Conservation (phyloP, 2,329 filamentous ascomycete species). For the Trematosphaeria pertusa region DNA sequence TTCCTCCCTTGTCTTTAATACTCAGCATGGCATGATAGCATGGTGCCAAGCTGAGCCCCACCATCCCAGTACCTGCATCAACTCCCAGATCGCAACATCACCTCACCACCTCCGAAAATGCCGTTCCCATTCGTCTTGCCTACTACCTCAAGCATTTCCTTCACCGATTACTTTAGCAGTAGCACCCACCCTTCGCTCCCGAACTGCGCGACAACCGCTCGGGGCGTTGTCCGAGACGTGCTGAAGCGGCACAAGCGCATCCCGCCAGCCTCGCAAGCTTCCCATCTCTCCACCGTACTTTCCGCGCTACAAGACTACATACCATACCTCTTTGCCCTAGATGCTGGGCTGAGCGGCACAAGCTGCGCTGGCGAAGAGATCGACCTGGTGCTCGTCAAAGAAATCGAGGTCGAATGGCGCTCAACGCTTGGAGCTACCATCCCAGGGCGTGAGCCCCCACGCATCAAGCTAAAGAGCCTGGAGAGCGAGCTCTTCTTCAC, state of each 20-base stretch:
- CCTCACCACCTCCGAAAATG: constrained; percentile 61
- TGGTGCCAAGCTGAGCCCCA: constrained; percentile 31
- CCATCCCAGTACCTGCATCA: constrained; percentile 36
- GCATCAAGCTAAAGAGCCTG: constrained; percentile 74
- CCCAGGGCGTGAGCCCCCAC: constrained; percentile 64
- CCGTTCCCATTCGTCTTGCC: constrained; percentile 88
- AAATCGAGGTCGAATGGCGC: constrained; percentile 80
- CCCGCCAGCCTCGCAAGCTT: constrained; percentile 71
- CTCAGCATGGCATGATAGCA: neutral
- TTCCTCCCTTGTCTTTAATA: neutral
- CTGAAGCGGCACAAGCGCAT: constrained; percentile 91
- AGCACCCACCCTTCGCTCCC: constrained; percentile 89
- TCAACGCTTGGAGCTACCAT: constrained; percentile 74
- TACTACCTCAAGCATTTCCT: constrained; percentile 86
- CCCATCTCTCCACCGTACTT: constrained; percentile 74
- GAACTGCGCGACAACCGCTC: constrained; percentile 79
- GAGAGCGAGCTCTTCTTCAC: constrained; percentile 85
- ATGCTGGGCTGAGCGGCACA: constrained; percentile 70
- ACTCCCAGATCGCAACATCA: constrained; percentile 17
- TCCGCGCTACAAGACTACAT: constrained; percentile 77
- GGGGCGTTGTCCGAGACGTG: constrained; percentile 80
- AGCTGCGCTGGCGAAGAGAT: constrained; percentile 67
- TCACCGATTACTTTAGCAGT: constrained; percentile 77
- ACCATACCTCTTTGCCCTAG: constrained; percentile 81
- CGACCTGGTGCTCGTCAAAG: constrained; percentile 70